These are phyloP conservation scores for Magnolia officinalis DNA, from an alignment of 164 flowering plant species.

Conservation along the genomic window DNA sequence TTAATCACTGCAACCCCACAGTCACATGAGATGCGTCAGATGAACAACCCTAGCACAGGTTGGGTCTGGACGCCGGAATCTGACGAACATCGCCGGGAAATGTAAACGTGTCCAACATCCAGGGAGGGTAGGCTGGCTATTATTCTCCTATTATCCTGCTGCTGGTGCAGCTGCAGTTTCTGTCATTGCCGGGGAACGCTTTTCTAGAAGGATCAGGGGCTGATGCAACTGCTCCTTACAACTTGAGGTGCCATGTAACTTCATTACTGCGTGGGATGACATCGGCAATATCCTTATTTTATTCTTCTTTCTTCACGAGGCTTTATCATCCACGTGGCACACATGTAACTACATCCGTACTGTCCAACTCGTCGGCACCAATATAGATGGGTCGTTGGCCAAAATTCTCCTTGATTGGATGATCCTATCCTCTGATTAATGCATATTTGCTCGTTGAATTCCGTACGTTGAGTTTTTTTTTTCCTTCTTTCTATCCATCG, in stretches of 20 bases:
- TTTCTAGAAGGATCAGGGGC: conserved; percentile 50
- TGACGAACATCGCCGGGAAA: background rate
- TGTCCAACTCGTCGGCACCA: too few species aligned
- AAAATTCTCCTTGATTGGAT: too few species aligned
- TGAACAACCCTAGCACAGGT: conserved; percentile 12
- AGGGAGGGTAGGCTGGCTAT: background rate
- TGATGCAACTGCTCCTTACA: conserved; percentile 25
- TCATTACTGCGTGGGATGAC: background rate
- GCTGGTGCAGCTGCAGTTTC: conserved; percentile 6
- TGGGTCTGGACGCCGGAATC: conserved; percentile 16
- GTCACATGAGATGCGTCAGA: conserved; percentile 55
- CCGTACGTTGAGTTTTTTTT: too few species aligned
- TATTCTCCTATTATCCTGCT: conserved; percentile 11
- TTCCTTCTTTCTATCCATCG: too few species aligned
- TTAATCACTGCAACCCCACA: conserved; percentile 34
- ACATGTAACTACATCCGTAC: too few species aligned
- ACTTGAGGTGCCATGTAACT: background rate
- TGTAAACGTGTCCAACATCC: background rate
- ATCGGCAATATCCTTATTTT: background rate
- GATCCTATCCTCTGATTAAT: too few species aligned
- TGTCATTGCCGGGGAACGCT: conserved; percentile 31
- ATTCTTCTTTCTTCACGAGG: background rate
- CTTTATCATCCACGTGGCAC: too few species aligned
- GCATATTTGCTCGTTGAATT: too few species aligned
- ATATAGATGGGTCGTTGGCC: too few species aligned